A percentile compares a stretch with the other conserved stretches of the same genome.
These are phyloP conservation scores for Clavispora santaluciae DNA, from an alignment of 805 yeast genomes.

Conservation along the genomic window DNA sequence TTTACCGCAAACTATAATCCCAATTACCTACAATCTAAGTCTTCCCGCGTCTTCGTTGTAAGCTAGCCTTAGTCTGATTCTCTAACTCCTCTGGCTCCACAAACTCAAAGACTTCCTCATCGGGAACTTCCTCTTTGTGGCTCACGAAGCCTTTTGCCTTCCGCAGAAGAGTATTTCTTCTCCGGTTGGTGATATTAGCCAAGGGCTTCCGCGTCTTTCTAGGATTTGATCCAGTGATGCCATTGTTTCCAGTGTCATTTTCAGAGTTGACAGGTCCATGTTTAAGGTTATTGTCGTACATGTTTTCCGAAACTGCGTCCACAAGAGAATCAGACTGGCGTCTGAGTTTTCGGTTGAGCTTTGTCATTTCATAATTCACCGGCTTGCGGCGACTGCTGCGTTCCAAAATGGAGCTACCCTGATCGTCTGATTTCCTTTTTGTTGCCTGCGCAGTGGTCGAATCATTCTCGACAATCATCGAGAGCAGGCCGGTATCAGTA, in stretches of 20 bases:
- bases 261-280: neutral
- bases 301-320: neutral
- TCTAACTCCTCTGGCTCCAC: neutral
- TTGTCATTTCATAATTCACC: neutral
- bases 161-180: neutral
- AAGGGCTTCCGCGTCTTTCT: constrained; percentile 16
- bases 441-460: neutral
- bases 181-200: constrained; percentile 26
- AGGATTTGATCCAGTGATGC: neutral
- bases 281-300: neutral
- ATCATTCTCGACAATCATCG: no score
- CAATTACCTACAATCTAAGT: neutral
- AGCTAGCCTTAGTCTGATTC: neutral
- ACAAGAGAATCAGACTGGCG: neutral
- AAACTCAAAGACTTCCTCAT: constrained; percentile 1
- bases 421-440: neutral
- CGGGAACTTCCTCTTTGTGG: neutral
- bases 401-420: neutral
- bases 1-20: neutral
- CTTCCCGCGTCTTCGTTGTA: neutral
- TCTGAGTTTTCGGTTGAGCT: neutral
- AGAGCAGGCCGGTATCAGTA: neutral
- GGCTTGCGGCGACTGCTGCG: neutral
- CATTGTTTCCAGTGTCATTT: neutral
- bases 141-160: neutral